These are phyloP conservation scores for Mortierella alpina DNA, from an alignment of 192 early-diverging fungal genomes.

Conservation along the genomic window DNA sequence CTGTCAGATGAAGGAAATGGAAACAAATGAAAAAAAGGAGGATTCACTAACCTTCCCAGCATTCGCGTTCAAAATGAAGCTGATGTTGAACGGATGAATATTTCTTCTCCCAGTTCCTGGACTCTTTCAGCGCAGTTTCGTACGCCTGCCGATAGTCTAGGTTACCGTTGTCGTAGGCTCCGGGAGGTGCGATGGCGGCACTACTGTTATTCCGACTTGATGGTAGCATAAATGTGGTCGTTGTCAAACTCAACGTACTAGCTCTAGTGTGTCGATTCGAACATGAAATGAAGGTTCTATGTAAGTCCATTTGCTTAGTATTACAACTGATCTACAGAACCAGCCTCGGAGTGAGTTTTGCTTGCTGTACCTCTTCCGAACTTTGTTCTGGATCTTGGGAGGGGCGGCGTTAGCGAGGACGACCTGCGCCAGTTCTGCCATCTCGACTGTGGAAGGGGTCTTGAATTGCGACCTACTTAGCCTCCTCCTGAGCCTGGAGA, in stretches of 20 bases:
- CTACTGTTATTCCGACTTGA: not conserved
- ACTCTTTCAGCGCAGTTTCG: slow-evolving; percentile 20
- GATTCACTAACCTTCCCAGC: slow-evolving; percentile 40
- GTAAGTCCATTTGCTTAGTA: too few species aligned
- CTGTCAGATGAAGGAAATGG: not conserved
- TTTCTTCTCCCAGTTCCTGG: slow-evolving; percentile 48
- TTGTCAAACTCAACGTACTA: slow-evolving; percentile 44
- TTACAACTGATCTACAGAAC: too few species aligned
- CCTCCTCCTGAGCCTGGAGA: slow-evolving; percentile 28
- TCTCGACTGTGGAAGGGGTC: slow-evolving; percentile 30
- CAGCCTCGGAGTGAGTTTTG: not conserved
- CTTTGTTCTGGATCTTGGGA: slow-evolving; percentile 41
- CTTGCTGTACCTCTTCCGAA: slow-evolving; percentile 33
- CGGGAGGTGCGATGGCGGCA: not conserved
- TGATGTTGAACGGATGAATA: slow-evolving; percentile 40
- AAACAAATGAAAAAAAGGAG: too few species aligned
- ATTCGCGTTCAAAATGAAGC: slow-evolving; percentile 42
- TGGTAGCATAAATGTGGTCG: slow-evolving; percentile 27
- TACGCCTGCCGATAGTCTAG: slow-evolving; percentile 26
- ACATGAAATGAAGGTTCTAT: not conserved
- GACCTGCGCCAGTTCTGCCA: slow-evolving; percentile 29
- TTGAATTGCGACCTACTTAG: slow-evolving; percentile 50
- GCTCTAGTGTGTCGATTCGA: slow-evolving; percentile 11
- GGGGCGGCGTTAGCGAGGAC: slow-evolving; percentile 45
- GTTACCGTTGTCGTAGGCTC: not conserved